Base-by-base conservation (phyloP, 2,329 filamentous ascomycete genomes). In the Monilinia aucupariae region DNA sequence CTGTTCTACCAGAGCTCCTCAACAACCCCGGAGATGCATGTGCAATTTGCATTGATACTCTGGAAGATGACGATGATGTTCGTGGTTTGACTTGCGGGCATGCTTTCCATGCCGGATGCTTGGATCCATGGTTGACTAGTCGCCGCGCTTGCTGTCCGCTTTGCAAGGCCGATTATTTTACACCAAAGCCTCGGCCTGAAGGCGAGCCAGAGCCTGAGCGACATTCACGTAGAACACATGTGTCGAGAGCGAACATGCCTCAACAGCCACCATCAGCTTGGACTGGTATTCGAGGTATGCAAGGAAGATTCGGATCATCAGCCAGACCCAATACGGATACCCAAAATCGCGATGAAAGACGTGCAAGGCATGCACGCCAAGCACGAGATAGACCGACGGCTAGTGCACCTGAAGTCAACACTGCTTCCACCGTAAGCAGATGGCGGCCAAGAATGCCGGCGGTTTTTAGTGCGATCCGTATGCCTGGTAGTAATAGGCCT, bases 161-260 rank as follows among this genome's bases (percentile, higher is more conserved):
- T 8, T 99, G 94, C 81, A 99, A 99, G 78, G 91, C 93, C 48
- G 94, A 99, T 74, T 99, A 97, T 76, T 97, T 96, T 75, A 88
- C 91, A 3, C 93, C 94, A 0, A 97, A 97, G 77, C 91, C 92
- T 58, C 89, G 91, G 20, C 81, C 89, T 3, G 72, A 74, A 59
- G 70, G 70, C 34, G 72, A 73, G 59, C 68, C 67, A 6, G 69
- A 71, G 30, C 50, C 67, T 27, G 71, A 73, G 47, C 70, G 72
- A 39, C 37, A 69, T 15, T 65, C 66, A 32, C 69, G 70, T 61
- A 66, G 71, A 50, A 32, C 56, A 12, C 48, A 54, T 7, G 56
- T 27, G 13, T 43, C 62, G 65, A 68, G 70, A 64, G 51, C 53
- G n/a, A 69, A 69, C 25, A 66, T 71, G 64, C 70, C 71, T 15